These are phyloP conservation scores for Domatiomyces catenatus DNA, from an alignment of 2,329 filamentous ascomycete species.

Conservation along the genomic window DNA sequence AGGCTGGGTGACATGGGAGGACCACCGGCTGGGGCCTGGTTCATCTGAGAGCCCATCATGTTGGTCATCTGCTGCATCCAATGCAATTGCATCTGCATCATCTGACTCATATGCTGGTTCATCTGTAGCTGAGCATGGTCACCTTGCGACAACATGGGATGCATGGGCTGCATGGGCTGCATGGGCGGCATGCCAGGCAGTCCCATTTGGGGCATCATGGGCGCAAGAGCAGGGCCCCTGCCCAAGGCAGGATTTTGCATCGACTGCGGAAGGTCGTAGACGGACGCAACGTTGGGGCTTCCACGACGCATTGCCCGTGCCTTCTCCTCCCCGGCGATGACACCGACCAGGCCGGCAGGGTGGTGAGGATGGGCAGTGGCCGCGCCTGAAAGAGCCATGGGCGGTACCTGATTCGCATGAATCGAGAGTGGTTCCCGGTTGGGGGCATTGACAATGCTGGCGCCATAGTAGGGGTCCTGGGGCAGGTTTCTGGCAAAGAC, in stretches of 20 bases:
- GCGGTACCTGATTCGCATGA: constrained; percentile 29
- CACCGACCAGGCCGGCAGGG: constrained; percentile 68
- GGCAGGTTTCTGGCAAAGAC: constrained; percentile 72
- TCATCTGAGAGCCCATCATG: constrained; percentile 43
- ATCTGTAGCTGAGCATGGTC: constrained; percentile 67
- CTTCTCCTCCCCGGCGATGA: constrained; percentile 74
- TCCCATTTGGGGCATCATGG: constrained; percentile 14
- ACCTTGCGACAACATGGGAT: constrained; percentile 34
- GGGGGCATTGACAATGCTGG: constrained; percentile 55
- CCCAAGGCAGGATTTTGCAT: constrained; percentile 20
- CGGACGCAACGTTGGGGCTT: constrained; percentile 49
- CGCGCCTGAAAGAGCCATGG: constrained; percentile 7
- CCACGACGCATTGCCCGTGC: constrained; percentile 62
- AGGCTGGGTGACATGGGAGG: no score
- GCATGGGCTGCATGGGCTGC: constrained; percentile 19
- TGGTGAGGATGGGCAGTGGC: constrained; percentile 28
- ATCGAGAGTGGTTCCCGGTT: constrained; percentile 62
- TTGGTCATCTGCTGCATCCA: constrained; percentile 57
- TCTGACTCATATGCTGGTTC: constrained; percentile 68
- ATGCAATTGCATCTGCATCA: constrained; percentile 91
- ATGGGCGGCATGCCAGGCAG: constrained; percentile 17
- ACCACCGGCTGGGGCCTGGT: constrained; percentile 2
- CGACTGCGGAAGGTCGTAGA: constrained; percentile 22
- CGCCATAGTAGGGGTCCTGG: constrained; percentile 70
- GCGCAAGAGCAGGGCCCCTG: constrained; percentile 24